Conservation (phyloP, 768 basidiomycete genomes). For the Exidia glandulosa region DNA sequence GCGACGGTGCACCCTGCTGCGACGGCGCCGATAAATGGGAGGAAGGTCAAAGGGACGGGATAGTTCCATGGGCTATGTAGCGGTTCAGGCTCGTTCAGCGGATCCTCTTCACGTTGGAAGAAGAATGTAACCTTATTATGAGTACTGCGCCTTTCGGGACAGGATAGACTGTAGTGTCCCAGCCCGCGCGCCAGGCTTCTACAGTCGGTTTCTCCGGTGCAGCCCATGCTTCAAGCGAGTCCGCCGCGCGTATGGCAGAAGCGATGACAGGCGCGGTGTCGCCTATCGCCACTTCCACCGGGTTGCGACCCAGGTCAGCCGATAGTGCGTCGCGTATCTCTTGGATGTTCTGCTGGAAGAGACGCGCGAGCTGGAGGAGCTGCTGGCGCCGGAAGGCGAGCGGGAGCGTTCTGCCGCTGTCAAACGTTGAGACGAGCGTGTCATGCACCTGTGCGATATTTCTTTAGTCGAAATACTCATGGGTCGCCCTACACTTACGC, state of each 20-base stretch:
- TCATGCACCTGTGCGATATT: slow-evolving; percentile 12
- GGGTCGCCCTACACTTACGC: too few relatives aligned
- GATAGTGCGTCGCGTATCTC: slow-evolving; percentile 11
- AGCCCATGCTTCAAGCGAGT: slow-evolving; percentile 15
- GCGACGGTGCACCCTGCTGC: slow-evolving; percentile 18
- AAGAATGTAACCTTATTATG: slow-evolving; percentile 8
- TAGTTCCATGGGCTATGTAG: slow-evolving; percentile 4
- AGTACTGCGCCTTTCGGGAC: slow-evolving; percentile 16
- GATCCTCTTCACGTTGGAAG: not conserved
- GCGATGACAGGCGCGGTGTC: slow-evolving; percentile 12
- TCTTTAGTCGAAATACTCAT: too few relatives aligned
- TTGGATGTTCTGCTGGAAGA: slow-evolving; percentile 16
- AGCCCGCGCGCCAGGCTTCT: slow-evolving; percentile 7
- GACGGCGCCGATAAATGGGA: slow-evolving; percentile 15
- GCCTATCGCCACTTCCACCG: slow-evolving; percentile 10
- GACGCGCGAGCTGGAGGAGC: slow-evolving; percentile 14
- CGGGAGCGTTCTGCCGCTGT: slow-evolving; percentile 13
- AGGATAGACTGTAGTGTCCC: slow-evolving; percentile 13
- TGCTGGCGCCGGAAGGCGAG: slow-evolving; percentile 15
- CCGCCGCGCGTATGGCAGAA: slow-evolving; percentile 9
- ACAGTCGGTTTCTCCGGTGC: slow-evolving; percentile 9
- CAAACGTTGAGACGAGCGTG: slow-evolving; percentile 10
- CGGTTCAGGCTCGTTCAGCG: not conserved
- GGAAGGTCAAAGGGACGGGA: slow-evolving; percentile 1
- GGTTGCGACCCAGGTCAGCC: slow-evolving; percentile 13